Evolutionary conservation across 2,329 filamentous ascomycete genomes (phyloP).

Genomic region (Canariomyces notabilis): DNA sequence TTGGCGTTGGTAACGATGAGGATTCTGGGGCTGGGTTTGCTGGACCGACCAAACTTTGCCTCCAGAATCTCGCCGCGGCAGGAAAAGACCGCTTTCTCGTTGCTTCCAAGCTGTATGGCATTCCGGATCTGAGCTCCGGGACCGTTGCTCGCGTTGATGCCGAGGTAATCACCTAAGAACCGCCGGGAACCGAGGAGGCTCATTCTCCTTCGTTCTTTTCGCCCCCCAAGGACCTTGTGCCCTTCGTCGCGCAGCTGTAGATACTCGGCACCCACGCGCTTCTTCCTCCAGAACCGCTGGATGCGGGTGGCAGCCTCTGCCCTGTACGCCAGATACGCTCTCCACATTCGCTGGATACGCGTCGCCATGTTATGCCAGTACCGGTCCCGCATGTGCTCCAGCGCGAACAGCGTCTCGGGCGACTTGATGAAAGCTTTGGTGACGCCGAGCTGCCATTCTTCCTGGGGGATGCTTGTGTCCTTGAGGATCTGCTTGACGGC

Average conservation of each 20-base stretch:
- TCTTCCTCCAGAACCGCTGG: constrained; percentile 91
- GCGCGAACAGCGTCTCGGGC: constrained; percentile 89
- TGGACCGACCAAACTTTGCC: constrained; percentile 92
- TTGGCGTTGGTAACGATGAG: constrained; percentile 80
- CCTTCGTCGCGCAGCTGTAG: constrained; percentile 84
- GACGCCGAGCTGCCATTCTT: constrained; percentile 96
- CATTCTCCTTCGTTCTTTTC: constrained; percentile 87
- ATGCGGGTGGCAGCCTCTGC: constrained; percentile 90
- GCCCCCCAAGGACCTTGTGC: constrained; percentile 71
- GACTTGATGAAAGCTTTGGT: constrained; percentile 98
- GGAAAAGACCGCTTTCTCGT: constrained; percentile 79
- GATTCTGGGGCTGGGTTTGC: constrained; percentile 82
- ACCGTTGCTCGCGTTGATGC: constrained; percentile 73
- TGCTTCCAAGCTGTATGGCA: constrained; percentile 63
- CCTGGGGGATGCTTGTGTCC: constrained; percentile 89
- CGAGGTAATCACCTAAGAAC: constrained; percentile 93
- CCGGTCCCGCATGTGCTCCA: constrained; percentile 94
- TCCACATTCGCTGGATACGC: constrained; percentile 93
- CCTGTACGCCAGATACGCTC: constrained; percentile 89
- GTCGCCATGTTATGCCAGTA: constrained; percentile 99
- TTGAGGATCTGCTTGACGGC: constrained; percentile 90
- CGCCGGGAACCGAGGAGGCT: constrained; percentile 86
- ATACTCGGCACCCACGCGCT: constrained; percentile 84
- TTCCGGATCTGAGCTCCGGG: constrained; percentile 76
- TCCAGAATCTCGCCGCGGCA: constrained; percentile 86